Conservation (phyloP, 805 yeast genomes). For the Lachancea sp. region DNA sequence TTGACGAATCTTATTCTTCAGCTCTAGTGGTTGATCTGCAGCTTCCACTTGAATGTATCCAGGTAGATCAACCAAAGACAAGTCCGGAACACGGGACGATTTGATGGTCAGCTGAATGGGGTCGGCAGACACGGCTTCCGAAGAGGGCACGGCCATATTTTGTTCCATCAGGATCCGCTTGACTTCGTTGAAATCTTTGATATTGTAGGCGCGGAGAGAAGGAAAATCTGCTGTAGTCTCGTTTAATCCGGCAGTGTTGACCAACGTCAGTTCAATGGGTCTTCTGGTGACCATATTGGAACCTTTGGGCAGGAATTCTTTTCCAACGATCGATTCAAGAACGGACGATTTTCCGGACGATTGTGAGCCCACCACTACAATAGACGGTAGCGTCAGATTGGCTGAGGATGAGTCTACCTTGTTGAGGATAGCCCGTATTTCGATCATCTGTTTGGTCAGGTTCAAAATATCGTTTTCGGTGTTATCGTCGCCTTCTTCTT, state of each 20-base stretch:
- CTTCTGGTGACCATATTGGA: slow-evolving; percentile 97
- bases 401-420: slow-evolving; percentile 68
- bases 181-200: slow-evolving; percentile 84
- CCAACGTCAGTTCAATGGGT: slow-evolving; percentile 90
- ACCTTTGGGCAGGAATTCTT: slow-evolving; percentile 94
- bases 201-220: slow-evolving; percentile 68
- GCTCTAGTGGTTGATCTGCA: slow-evolving; percentile 85
- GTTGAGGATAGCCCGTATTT: slow-evolving; percentile 73
- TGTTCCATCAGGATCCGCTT: slow-evolving; percentile 81
- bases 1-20: slow-evolving; percentile 70
- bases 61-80: slow-evolving; percentile 90
- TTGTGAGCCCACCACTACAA: slow-evolving; percentile 96
- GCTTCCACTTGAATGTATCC: slow-evolving; percentile 97
- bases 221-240: slow-evolving; percentile 93
- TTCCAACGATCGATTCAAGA: slow-evolving; percentile 94
- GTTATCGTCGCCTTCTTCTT: slow-evolving; percentile 47
- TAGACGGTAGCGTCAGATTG: slow-evolving; percentile 79
- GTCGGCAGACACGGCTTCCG: slow-evolving; percentile 83
- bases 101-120: slow-evolving; percentile 89
- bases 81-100: slow-evolving; percentile 87
- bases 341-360: slow-evolving; percentile 97
- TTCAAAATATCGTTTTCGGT: slow-evolving; percentile 79
- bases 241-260: slow-evolving; percentile 75
- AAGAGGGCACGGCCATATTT: slow-evolving; percentile 84
- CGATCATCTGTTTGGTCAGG: slow-evolving; percentile 93